Conservation (phyloP, 1,284 basidiomycete species). For the Puccinia triticina region DNA sequence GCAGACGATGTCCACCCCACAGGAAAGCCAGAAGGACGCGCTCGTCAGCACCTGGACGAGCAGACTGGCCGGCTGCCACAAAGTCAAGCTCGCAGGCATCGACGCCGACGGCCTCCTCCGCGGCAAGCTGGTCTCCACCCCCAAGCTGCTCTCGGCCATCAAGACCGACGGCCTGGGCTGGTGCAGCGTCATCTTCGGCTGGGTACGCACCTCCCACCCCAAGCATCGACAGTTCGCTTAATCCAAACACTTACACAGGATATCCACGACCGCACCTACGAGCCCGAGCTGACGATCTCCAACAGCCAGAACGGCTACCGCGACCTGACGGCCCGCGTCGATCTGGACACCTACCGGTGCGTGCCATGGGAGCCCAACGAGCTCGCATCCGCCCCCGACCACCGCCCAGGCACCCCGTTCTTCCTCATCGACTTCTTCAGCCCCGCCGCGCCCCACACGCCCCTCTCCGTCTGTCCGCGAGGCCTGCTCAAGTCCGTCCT, state of each 20-base stretch:
- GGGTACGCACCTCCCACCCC: no score
- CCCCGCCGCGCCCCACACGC: constrained; percentile 72
- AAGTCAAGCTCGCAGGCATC: constrained; percentile 52
- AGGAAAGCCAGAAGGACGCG: not conserved
- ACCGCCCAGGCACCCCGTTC: constrained; percentile 85
- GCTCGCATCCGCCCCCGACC: constrained; percentile 48
- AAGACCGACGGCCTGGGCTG: constrained; percentile 68
- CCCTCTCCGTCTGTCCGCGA: constrained; percentile 80
- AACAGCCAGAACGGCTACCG: constrained; percentile 88
- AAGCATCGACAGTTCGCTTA: no score
- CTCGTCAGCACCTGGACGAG: not conserved
- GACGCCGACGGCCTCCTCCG: constrained; percentile 79
- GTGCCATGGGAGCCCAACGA: constrained; percentile 77
- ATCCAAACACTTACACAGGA: constrained; percentile 67
- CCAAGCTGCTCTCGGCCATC: constrained; percentile 86
- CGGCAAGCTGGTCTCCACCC: constrained; percentile 77
- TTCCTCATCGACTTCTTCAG: constrained; percentile 89
- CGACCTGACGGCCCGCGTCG: constrained; percentile 80
- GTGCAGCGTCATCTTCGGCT: constrained; percentile 57
- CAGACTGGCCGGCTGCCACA: not conserved
- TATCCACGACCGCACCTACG: constrained; percentile 73
- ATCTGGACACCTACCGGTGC: constrained; percentile 79
- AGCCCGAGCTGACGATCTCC: constrained; percentile 77
- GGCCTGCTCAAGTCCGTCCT: constrained; percentile 72
- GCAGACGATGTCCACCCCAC: not conserved